Evolutionary conservation across 73 alveolate species (phyloP).

Genomic region (Paramecium tetraurelia): DNA sequence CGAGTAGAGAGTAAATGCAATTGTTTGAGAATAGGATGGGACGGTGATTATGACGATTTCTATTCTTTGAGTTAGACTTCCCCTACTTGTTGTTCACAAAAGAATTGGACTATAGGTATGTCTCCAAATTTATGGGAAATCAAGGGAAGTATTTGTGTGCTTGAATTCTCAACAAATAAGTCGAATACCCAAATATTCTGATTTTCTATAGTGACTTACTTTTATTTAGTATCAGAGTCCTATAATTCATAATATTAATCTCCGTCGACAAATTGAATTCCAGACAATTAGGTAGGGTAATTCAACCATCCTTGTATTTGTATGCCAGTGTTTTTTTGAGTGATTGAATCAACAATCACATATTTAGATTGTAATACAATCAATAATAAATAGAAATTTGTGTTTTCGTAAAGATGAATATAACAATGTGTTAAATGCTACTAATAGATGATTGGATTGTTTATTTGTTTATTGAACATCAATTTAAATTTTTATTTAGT

Average conservation of each 20-base stretch:
- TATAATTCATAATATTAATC: background rate
- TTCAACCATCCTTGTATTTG: background rate
- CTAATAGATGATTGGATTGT: background rate
- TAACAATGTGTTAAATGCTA: background rate
- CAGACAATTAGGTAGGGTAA: background rate
- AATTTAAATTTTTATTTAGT: background rate
- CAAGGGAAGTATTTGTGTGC: conserved; percentile 9
- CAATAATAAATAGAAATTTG: background rate
- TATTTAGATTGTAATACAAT: background rate
- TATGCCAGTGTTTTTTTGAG: background rate
- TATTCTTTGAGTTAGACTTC: background rate
- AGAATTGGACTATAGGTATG: background rate
- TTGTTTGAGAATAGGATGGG: background rate
- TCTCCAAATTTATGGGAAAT: background rate
- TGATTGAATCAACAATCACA: background rate
- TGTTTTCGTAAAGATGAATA: background rate
- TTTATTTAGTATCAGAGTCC: background rate
- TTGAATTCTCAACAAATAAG: background rate
- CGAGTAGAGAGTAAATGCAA: background rate
- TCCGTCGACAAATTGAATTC: background rate
- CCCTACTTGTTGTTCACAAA: background rate
- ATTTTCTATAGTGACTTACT: background rate
- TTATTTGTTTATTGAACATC: background rate
- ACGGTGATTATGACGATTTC: background rate
- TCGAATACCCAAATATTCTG: background rate